phyloP scores from a whole-genome alignment of 176 grass and related monocot genomes.

The Poa pratensis region DNA sequence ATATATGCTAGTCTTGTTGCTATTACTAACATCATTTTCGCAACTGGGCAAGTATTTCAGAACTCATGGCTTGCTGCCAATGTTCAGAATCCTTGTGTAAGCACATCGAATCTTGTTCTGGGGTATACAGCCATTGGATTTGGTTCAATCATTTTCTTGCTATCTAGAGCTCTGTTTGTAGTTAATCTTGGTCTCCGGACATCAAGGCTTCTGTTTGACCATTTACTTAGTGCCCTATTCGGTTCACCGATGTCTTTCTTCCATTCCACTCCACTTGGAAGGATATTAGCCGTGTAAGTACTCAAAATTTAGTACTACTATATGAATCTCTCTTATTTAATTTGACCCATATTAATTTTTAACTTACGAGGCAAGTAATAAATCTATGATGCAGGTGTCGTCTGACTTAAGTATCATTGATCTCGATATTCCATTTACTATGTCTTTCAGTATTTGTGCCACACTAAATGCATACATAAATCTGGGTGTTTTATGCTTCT shows the following conservation, averaged over 20 bases:
- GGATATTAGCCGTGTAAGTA: conserved; percentile 58
- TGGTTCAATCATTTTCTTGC: conserved; percentile 46
- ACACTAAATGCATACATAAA: conserved; percentile 46
- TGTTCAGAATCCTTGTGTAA: conserved; percentile 6
- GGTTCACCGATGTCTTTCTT: conserved; percentile 57
- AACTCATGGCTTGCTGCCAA: conserved; percentile 19
- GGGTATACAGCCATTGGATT: conserved; percentile 39
- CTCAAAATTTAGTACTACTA: background rate
- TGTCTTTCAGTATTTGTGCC: conserved; percentile 46
- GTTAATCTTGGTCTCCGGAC: conserved; percentile 29
- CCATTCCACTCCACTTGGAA: conserved; percentile 53
- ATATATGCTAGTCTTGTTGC: conserved; percentile 10
- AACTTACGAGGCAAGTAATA: background rate
- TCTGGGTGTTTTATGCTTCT: conserved; percentile 9
- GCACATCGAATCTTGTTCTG: background rate
- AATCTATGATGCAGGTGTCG: conserved; percentile 48
- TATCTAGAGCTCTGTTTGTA: conserved; percentile 37
- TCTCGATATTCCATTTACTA: conserved; percentile 48
- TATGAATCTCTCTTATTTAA: background rate
- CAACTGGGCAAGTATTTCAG: conserved; percentile 1
- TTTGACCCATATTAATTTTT: background rate
- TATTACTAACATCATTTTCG: background rate
- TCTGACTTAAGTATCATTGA: conserved; percentile 53
- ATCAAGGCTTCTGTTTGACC: conserved; percentile 35
- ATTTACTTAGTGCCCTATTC: conserved; percentile 37